Conservation (phyloP, 1,139 yeast species). For the Taiozyma sp. region DNA sequence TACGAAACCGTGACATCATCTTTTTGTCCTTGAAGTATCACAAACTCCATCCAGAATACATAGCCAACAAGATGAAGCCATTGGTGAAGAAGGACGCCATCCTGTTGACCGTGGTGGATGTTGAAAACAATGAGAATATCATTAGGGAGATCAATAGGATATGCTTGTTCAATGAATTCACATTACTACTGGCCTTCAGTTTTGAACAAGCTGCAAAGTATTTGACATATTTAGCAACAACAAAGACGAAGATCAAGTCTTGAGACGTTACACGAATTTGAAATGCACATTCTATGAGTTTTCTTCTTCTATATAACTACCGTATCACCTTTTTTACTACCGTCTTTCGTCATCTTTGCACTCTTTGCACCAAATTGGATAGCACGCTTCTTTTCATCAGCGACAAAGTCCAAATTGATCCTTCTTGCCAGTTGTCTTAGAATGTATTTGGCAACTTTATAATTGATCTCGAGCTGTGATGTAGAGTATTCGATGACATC, state of each 20-base stretch:
- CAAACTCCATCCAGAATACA: slow-evolving; percentile 83
- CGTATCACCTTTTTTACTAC: slow-evolving; percentile 35
- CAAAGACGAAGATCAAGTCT: slow-evolving; percentile 2
- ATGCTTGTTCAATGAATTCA: slow-evolving; percentile 65
- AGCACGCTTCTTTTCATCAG: slow-evolving; percentile 84
- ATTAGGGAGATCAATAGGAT: slow-evolving; percentile 66
- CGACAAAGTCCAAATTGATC: slow-evolving; percentile 52
- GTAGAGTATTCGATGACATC: slow-evolving; percentile 52
- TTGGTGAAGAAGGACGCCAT: slow-evolving; percentile 51
- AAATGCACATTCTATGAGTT: background rate
- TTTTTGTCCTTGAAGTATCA: slow-evolving; percentile 80
- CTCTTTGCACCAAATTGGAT: slow-evolving; percentile 95
- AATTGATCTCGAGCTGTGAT: slow-evolving; percentile 43
- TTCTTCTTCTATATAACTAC: slow-evolving; percentile 1
- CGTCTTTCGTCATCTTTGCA: slow-evolving; percentile 64
- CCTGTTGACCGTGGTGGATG: slow-evolving; percentile 71
- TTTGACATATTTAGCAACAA: slow-evolving; percentile 31
- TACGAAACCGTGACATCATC: slow-evolving; percentile 62
- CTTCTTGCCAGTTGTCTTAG: slow-evolving; percentile 57
- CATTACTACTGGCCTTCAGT: slow-evolving; percentile 76
- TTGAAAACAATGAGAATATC: slow-evolving; percentile 67
- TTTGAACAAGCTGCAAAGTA: slow-evolving; percentile 86
- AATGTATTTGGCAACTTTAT: slow-evolving; percentile 57
- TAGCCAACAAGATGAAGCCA: slow-evolving; percentile 64
- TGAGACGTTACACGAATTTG: background rate